These are phyloP conservation scores for Ammopiptanthus mongolicus DNA, from an alignment of 306 rosid species.

Conservation along the genomic window DNA sequence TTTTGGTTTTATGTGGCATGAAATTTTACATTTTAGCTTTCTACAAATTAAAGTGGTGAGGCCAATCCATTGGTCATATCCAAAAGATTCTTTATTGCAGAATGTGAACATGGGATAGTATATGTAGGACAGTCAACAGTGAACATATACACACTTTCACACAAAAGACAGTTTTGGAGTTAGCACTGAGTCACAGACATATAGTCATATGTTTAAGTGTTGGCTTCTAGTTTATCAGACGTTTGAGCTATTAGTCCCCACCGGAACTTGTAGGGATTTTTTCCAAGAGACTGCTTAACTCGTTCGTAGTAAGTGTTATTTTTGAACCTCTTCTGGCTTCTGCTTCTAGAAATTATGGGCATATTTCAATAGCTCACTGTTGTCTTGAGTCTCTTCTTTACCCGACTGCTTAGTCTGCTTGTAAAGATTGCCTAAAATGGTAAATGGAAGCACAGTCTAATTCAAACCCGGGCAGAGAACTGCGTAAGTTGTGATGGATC, in stretches of 20 bases:
- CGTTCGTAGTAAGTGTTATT: background rate
- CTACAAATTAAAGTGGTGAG: background rate
- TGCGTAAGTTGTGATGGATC: no score
- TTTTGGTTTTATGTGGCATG: background rate
- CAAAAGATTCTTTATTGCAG: background rate
- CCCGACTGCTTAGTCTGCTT: no score
- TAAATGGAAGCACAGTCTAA: background rate
- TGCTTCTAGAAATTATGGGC: background rate
- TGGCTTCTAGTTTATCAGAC: background rate
- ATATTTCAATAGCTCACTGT: background rate
- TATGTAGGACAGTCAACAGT: background rate
- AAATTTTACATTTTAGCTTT: background rate
- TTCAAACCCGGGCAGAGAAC: no score
- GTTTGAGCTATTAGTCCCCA: background rate
- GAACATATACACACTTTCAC: background rate
- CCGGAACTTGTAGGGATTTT: background rate
- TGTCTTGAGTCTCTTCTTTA: background rate
- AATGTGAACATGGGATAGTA: conserved; percentile 12
- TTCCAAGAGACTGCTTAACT: background rate
- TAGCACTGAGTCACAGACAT: background rate
- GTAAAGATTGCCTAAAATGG: background rate
- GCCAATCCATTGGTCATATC: conserved; percentile 1
- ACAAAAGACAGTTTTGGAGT: background rate
- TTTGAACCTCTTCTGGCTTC: background rate
- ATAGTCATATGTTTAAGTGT: background rate